Evolutionary conservation across 345 rosid genomes (phyloP), one percentile per base, ranked within the genome.

Genomic region (Hibiscus mutabilis): DNA sequence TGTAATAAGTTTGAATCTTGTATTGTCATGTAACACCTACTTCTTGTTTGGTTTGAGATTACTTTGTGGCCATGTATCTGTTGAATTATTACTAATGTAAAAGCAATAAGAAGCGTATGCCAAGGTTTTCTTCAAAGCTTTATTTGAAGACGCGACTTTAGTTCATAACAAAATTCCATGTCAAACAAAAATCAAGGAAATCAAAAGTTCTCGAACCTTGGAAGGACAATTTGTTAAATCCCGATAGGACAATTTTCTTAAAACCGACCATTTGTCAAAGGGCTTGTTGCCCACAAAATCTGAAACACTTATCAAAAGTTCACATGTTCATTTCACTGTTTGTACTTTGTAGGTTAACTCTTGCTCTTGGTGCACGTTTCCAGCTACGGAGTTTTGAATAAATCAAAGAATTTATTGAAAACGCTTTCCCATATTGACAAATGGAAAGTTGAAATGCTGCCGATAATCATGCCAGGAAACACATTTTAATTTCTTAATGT

Each of bases 1-100:
- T 86, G 31, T 58, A 58, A 57, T 84, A 59, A 82, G 18, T 18
- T 68, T 55, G n/a, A 46, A 46, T 13, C 19, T 13, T 44, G 69
- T 14, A 1, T 9, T 46, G 27, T 64, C 18, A 40, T 19, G 29
- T 11, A 21, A 42, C 47, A 13, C 49, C 40, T 5, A 16, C 57
- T 49, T 67, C 24, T 66, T 27, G 40, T 67, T 21, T 47, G 57
- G 18, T 25, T 66, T 27, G 14, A 27, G 25, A 16, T 31, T 18
- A 9, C 5, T 31, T 18, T 33, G 61, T 3, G 31, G 31, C 47
- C 49, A 18, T 53, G 61, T n/a, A 27, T 25, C 40, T 25, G 31
- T 47, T 15, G 16, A 3, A 47, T 66, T 66, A 46, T 66, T 66
- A 8, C 70, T 66, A 46, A 16, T 44, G 22, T 47, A 25, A 25